Base-by-base conservation (phyloP, 306 rosid genomes). In the Pyrus communis region DNA sequence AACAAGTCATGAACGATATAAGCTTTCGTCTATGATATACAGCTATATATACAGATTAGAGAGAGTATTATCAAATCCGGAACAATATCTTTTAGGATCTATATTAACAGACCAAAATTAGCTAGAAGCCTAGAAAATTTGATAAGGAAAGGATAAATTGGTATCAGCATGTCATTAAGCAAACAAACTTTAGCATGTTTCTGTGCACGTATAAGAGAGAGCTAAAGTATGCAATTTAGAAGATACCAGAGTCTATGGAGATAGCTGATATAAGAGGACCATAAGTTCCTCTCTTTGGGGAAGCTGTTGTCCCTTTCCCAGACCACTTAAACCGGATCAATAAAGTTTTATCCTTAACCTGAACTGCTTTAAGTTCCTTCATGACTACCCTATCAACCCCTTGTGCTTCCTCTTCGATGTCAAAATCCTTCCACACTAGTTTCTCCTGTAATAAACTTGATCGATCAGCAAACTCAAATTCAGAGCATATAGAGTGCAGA, bases 261-360 rank as follows among this genome's bases (percentile, higher is more conserved):
- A 77, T 77, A 27, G 75, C 81, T 69, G 81, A 77, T 69, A 77
- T 60, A 59, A 77, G 75, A 61, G 81, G 75, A 30, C 81, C 81
- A 57, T 77, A 77, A 4, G 18, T 15, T 67, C 80, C 80, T 38
- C 80, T 21, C 12, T 0, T 12, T 25, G 80, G 80, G n/a, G 58
- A 28, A 68, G 45, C 46, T n/a, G 76, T 75, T 28, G 91, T 89
- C 58, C 94, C 94, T 67, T 86, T 87, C 67, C 87, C 90, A 55
- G 91, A 86, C 90, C 90, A 89, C 68, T 84, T 80, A 61, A 89
- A 80, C 13, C 83, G 88, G 30, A 89, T 81, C 78, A 76, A 75
- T 54, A 87, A 21, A 71, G 70, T 77, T 72, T 78, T 84, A 38
- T 86, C 62, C 7, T 68, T 68, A 14, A 89, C 86, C 9, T 60